Percentiles rank a stretch among this genome's conserved stretches.
These are phyloP conservation scores for Termitomyces sp. DNA, from an alignment of 768 basidiomycete genomes.

Conservation along the genomic window DNA sequence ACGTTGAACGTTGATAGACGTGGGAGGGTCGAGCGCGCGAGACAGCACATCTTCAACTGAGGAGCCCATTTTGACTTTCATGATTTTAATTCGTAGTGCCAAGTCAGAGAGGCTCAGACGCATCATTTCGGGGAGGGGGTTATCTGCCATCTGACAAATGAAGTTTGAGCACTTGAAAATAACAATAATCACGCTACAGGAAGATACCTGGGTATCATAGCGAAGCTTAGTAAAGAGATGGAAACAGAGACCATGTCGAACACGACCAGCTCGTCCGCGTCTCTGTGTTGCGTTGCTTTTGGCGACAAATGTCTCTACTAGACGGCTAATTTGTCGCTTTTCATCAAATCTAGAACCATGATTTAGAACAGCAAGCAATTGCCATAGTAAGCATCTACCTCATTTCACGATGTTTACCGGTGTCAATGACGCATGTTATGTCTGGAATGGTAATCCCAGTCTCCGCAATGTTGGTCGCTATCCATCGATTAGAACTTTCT, in stretches of 20 bases:
- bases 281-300: conserved; percentile 89
- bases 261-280: conserved; percentile 89
- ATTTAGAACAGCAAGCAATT: background rate
- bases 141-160: conserved; percentile 68
- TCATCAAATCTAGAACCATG: conserved; percentile 75
- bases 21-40: conserved; percentile 86
- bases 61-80: conserved; percentile 80
- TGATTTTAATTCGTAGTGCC: conserved; percentile 87
- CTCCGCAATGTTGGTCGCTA: conserved; percentile 92
- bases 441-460: conserved; percentile 99
- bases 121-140: conserved; percentile 94
- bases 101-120: conserved; percentile 90
- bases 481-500: conserved; percentile 1
- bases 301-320: conserved; percentile 90
- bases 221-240: conserved; percentile 90
- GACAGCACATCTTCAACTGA: conserved; percentile 90
- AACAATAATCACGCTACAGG: conserved; percentile 4
- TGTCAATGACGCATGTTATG: conserved; percentile 94
- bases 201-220: conserved; percentile 69
- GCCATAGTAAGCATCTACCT: conserved; percentile 37
- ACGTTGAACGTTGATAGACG: conserved; percentile 80
- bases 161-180: background rate
- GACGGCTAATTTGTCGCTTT: conserved; percentile 89
- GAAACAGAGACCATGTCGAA: conserved; percentile 86
- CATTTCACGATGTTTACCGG: conserved; percentile 94